Evolutionary conservation across 208 protist species (phyloP).

Genomic region (Trichomonas tenax): DNA sequence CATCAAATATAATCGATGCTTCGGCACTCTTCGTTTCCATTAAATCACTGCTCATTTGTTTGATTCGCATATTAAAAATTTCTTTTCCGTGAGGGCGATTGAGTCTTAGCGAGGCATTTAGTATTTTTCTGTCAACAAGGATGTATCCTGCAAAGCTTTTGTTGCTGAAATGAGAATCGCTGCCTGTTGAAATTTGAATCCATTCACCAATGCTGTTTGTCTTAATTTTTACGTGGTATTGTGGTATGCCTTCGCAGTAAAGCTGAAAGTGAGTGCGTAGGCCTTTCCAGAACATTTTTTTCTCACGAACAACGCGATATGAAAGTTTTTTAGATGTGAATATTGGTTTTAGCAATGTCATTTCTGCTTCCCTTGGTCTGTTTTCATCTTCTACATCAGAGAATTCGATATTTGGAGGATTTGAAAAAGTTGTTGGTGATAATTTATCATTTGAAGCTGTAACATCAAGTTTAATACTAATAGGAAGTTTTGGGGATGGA

Average conservation of each 20-base stretch:
- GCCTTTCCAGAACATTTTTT: not conserved
- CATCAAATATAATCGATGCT: not conserved
- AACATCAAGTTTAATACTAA: not conserved
- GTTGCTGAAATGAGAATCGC: not conserved
- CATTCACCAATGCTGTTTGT: not conserved
- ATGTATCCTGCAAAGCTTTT: not conserved
- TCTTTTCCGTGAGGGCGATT: not conserved
- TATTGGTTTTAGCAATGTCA: not conserved
- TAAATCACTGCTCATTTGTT: not conserved
- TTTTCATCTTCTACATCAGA: not conserved
- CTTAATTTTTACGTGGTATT: not conserved
- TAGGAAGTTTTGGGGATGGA: not conserved
- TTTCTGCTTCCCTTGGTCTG: not conserved
- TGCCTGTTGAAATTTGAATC: not conserved
- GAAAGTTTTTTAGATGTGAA: not conserved
- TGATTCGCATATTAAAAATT: not conserved
- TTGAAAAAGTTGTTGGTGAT: not conserved
- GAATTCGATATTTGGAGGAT: not conserved
- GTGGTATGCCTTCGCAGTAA: not conserved
- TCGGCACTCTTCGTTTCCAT: not conserved
- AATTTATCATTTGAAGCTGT: not conserved
- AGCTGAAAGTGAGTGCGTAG: not conserved
- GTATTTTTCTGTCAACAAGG: not conserved
- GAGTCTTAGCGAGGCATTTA: not conserved
- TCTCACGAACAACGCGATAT: not conserved